These are phyloP conservation scores for Candolleomyces aberdarensis DNA, from an alignment of 768 basidiomycete genomes.

Conservation along the genomic window DNA sequence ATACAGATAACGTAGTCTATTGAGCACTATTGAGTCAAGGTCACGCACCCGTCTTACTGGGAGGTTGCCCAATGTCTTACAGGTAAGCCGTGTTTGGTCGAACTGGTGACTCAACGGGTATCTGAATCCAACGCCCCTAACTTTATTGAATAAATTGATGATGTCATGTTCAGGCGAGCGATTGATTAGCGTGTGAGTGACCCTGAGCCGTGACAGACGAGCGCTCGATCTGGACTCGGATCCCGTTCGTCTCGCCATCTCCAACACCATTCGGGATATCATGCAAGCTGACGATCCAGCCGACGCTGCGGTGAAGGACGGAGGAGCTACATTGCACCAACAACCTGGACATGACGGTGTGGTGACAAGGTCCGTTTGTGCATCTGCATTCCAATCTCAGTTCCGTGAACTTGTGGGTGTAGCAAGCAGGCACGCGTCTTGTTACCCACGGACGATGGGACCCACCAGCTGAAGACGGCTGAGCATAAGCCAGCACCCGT, in stretches of 20 bases:
- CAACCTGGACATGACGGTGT: too few relatives aligned
- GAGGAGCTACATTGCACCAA: too few relatives aligned
- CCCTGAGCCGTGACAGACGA: not conserved
- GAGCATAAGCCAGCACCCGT: not conserved
- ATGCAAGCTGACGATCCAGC: too few relatives aligned
- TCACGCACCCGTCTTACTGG: too few relatives aligned
- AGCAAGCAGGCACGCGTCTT: not conserved
- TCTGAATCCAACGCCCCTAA: not conserved
- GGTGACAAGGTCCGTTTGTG: too few relatives aligned
- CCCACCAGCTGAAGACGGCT: not conserved
- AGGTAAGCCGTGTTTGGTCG: too few relatives aligned
- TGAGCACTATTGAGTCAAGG: too few relatives aligned
- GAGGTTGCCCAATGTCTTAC: too few relatives aligned
- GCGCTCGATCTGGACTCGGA: not conserved
- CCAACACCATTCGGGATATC: not conserved
- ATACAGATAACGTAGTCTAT: too few relatives aligned
- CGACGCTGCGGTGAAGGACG: too few relatives aligned
- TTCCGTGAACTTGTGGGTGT: not conserved
- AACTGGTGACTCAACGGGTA: too few relatives aligned
- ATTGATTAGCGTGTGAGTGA: not conserved
- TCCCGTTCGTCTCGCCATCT: not conserved
- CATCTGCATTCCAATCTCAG: not conserved
- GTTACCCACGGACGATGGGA: not conserved
- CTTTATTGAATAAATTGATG: not conserved
- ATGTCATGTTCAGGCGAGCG: not conserved